phyloP scores from a whole-genome alignment of 2,329 filamentous ascomycete genomes.

The Hypoxylon sp. region DNA sequence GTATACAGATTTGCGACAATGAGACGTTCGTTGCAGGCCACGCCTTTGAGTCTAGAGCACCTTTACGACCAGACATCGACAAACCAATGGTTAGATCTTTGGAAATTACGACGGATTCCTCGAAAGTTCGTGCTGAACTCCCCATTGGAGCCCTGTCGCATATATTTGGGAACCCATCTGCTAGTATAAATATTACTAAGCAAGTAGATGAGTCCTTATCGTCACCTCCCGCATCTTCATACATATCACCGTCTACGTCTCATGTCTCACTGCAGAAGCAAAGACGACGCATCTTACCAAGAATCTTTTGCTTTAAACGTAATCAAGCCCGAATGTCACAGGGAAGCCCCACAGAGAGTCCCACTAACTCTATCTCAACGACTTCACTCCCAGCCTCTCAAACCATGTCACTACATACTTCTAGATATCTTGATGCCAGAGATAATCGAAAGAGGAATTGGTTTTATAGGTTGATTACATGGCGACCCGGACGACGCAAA shows the following conservation, averaged over 20 bases:
- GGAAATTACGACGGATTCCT: neutral
- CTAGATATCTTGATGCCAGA: neutral
- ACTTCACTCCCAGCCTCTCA: neutral
- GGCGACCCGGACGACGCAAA: neutral
- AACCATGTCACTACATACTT: neutral
- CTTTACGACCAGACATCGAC: neutral
- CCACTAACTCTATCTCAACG: neutral
- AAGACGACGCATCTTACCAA: neutral
- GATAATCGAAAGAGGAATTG: neutral
- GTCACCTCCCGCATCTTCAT: no score
- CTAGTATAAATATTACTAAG: no score
- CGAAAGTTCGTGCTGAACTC: neutral
- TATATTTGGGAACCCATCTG: neutral
- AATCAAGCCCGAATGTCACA: neutral
- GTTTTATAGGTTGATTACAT: neutral
- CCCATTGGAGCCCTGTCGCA: neutral
- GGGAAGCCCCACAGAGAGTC: neutral
- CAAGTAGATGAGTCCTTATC: no score
- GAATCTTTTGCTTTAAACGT: neutral
- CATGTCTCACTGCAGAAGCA: neutral
- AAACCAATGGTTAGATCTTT: neutral
- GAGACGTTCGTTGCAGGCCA: neutral
- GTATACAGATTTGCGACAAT: neutral
- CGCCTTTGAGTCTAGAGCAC: no score
- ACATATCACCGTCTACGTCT: neutral